These are phyloP conservation scores for Kluyveromyces marxianus DNA, from an alignment of 1,139 yeast species.

Conservation along the genomic window DNA sequence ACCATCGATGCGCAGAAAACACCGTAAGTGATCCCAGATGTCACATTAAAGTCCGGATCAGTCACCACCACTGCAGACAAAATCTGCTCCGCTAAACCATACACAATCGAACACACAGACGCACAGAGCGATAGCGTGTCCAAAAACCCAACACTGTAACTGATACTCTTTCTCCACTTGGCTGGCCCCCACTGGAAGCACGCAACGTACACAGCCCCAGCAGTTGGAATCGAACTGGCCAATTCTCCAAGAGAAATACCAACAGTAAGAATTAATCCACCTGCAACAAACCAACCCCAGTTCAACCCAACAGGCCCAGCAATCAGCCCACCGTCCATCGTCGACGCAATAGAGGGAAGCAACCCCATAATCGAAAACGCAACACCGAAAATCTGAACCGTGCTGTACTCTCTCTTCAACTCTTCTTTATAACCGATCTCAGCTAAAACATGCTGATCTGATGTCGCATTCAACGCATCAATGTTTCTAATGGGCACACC, in stretches of 20 bases:
- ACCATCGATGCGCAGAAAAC: conserved; percentile 43
- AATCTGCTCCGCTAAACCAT: conserved; percentile 44
- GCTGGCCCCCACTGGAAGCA: conserved; percentile 45
- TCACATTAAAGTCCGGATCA: conserved; percentile 36
- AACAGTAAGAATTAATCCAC: conserved; percentile 33
- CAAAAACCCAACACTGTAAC: conserved; percentile 47
- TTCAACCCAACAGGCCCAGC: conserved; percentile 30
- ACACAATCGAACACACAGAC: conserved; percentile 45
- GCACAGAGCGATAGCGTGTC: conserved; percentile 47
- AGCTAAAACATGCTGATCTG: conserved; percentile 35
- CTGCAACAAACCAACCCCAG: conserved; percentile 26
- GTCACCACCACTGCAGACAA: conserved; percentile 41
- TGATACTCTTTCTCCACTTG: conserved; percentile 32
- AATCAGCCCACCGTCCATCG: conserved; percentile 29
- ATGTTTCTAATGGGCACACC: conserved; percentile 15
- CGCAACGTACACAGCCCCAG: conserved; percentile 60
- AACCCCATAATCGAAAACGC: conserved; percentile 48
- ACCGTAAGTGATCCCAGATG: conserved; percentile 41
- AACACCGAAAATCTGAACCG: conserved; percentile 43
- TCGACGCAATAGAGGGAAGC: conserved; percentile 40
- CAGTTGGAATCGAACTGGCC: conserved; percentile 61
- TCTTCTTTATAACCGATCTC: conserved; percentile 48
- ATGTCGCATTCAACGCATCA: conserved; percentile 11
- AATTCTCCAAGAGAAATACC: conserved; percentile 48
- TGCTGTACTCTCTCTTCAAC: conserved; percentile 38